These are phyloP conservation scores for Phytophthora meadii DNA, from an alignment of 352 stramenopile genomes.

Conservation along the genomic window DNA sequence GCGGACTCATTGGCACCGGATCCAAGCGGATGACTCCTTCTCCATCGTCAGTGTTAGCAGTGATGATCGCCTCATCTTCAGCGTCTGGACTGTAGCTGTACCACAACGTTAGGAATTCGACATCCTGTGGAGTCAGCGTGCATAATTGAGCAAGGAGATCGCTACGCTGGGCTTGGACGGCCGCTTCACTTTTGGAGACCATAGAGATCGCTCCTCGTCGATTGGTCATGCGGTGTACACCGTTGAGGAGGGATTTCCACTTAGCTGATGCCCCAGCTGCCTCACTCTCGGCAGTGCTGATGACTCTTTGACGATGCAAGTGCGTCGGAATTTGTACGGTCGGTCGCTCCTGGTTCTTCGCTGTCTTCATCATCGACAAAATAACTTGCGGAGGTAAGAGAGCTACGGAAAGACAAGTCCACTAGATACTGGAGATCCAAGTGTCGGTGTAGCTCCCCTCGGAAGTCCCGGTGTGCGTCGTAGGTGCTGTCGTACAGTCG, in stretches of 20 bases:
- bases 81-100: constrained; percentile 57
- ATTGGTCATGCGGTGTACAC: constrained; percentile 43
- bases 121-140: constrained; percentile 55
- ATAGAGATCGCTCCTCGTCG: constrained; percentile 59
- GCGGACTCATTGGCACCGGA: constrained; percentile 66
- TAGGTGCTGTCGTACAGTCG: constrained; percentile 74
- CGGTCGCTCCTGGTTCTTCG: constrained; percentile 22
- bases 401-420: constrained; percentile 70
- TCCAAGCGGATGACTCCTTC: constrained; percentile 41
- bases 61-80: constrained; percentile 31
- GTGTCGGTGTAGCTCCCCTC: constrained; percentile 58
- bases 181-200: constrained; percentile 48
- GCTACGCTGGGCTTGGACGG: constrained; percentile 43
- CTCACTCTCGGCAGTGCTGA: constrained; percentile 23
- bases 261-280: constrained; percentile 35
- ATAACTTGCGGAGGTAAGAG: constrained; percentile 68
- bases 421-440: constrained; percentile 73
- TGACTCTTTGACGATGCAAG: constrained; percentile 25
- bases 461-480: constrained; percentile 68
- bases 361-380: constrained; percentile 57
- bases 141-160: constrained; percentile 58
- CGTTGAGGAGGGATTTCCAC: constrained; percentile 54
- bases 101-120: constrained; percentile 75
- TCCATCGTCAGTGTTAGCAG: constrained; percentile 14
- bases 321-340: constrained; percentile 54